Base-by-base conservation (phyloP, 2,329 filamentous ascomycete species). In the Trichophyton schoenleinii region DNA sequence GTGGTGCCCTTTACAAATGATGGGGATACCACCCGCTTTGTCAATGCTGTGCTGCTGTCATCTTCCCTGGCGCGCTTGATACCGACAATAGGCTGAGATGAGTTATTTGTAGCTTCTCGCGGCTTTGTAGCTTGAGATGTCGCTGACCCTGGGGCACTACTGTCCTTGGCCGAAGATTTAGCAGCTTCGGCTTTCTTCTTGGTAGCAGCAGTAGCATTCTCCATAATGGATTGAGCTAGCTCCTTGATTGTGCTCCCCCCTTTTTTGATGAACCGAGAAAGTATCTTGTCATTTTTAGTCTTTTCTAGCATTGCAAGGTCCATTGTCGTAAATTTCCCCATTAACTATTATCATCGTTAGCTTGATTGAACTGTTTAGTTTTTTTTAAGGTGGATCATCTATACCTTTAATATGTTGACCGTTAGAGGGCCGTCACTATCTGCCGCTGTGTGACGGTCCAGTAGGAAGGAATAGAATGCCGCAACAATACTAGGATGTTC, bases 301-400 rank as follows among this genome's bases (percentile, higher is more conserved):
- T 82, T 83, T 66, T 83, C 79, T 25, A 85, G 73, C 57, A 80
- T 76, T 58, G 82, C 80, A 63, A 79, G 78, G 61, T 81, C 83
- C 66, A 86, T 74, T 5, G 81, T 84, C 13, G 78, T 77, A 64
- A 82, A 84, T 49, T 76, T 76, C 31, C 77, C 72, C 66, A 86
- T 76, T 55, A 84, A 71, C 77, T 83, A 64, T 58, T 58, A 4
- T 11, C 25, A 28, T 41, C 6, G 62, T 74, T 63, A 75, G 70
- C 61, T 11, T 38, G 34, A 41, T 42, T 22, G 9, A 20, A 20
- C n/a, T 20, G 20, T 18, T 42, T n/a, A 20, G 3, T 3, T 46
- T 31, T 25, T 41, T n/a, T 44, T 22, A 59, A 57, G 5, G 20
- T 34, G 28, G 49, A 42, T 41, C n/a, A 31, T 36, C 62, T 65